Evolutionary conservation across 345 rosid species (phyloP).

Genomic region (Crucihimalaya himalaica): DNA sequence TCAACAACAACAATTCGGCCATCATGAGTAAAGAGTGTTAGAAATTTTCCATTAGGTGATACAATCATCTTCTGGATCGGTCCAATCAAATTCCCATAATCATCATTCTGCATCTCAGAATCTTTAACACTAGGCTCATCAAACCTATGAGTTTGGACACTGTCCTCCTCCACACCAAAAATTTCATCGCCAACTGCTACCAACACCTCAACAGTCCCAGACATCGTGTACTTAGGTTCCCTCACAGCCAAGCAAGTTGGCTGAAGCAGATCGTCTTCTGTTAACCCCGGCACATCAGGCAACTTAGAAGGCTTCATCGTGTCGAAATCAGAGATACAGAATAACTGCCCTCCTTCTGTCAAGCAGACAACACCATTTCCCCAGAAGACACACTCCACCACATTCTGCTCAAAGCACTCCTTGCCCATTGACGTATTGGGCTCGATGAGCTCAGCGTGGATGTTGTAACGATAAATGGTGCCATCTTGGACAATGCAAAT

Average conservation of each 20-base stretch:
- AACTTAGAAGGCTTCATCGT: constrained; percentile 57
- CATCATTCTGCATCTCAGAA: constrained; percentile 56
- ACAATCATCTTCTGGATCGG: constrained; percentile 80
- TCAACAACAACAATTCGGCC: constrained; percentile 75
- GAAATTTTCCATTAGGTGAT: constrained; percentile 72
- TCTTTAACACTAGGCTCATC: constrained; percentile 31
- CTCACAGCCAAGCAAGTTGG: constrained; percentile 75
- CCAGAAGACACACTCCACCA: constrained; percentile 88
- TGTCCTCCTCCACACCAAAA: constrained; percentile 79
- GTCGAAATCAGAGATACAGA: constrained; percentile 74
- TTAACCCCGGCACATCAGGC: constrained; percentile 52
- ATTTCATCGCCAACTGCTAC: constrained; percentile 61
- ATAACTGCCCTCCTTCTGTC: constrained; percentile 69
- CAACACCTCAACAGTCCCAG: constrained; percentile 84
- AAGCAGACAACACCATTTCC: constrained; percentile 87
- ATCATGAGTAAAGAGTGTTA: constrained; percentile 87
- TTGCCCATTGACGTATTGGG: constrained; percentile 75
- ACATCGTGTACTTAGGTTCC: constrained; percentile 88
- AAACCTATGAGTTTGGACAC: constrained; percentile 48
- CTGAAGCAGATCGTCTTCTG: constrained; percentile 53
- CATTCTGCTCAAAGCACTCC: constrained; percentile 91
- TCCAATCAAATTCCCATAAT: constrained; percentile 53
- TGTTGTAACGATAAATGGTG: constrained; percentile 76
- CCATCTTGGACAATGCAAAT: constrained; percentile 90
- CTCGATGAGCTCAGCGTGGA: constrained; percentile 72